Base-by-base conservation (phyloP, 2,329 filamentous ascomycete species). In the Claviceps lovelessii region DNA sequence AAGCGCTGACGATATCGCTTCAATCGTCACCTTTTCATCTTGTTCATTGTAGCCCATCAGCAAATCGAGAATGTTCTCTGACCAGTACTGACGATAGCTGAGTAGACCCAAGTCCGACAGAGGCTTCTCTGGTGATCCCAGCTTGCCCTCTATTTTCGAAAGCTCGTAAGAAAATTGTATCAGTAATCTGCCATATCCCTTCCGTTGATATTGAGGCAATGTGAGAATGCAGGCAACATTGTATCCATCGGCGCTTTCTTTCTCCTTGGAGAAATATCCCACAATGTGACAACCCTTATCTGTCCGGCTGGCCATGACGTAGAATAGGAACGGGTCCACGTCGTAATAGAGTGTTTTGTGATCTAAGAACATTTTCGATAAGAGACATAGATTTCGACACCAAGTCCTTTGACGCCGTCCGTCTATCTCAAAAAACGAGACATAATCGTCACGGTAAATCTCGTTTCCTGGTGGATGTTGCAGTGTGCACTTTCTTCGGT, bases 241-340 rank as follows among this genome's bases (percentile, higher is more conserved):
- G 78, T 97, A 98, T 35, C 88, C 89, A 63, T 98, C 94, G 0
- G 90, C 90, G 44, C 86, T 91, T 70, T 98, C 93, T 62, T 98
- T 98, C 69, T 98, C 93, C 68, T 98, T 98, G 55, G 88, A 95
- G 70, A 98, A 98, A 67, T 96, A 98, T n/a, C 93, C 93, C n/a
- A 98, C 88, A 51, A 98, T 80, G 65, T 97, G 93, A 63, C 86
- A 93, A 15, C 93, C 93, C 62, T 90, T 85, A 51, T 95, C 89
- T 59, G 90, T 88, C 61, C 87, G 83, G 45, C 84, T 85, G 31
- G 88, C 88, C 91, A 98, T 96, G 68, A 95, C 91, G 71, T 98
- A 98, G 74, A 98, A 98, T 41, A 98, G 73, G 67, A 98, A 98
- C 0, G 93, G 93, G 60, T 98, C 93, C n/a, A 98, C 93, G 63